Percentiles rank a stretch among this genome's conserved stretches.
phyloP scores from a whole-genome alignment of 108 stramenopile genomes.

The Cylindrotheca closterium region DNA sequence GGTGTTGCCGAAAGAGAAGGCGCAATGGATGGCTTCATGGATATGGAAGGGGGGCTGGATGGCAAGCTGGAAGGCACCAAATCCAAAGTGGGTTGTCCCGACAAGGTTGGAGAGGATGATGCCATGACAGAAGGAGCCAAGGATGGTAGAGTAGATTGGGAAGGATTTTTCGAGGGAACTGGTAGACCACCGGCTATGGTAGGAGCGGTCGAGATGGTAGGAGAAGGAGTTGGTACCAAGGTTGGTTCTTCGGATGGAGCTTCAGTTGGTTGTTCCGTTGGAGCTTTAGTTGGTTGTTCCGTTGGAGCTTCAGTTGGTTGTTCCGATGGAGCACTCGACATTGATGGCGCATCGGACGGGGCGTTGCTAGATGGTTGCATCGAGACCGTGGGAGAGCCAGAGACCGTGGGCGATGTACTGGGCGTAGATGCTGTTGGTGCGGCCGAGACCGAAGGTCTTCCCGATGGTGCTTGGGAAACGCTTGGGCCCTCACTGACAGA shows the following conservation, averaged over 20 bases:
- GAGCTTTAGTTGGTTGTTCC: not conserved
- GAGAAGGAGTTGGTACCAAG: not conserved
- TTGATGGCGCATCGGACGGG: not conserved
- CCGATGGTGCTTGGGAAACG: not conserved
- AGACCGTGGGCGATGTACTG: not conserved
- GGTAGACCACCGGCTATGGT: no score
- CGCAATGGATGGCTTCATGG: not conserved
- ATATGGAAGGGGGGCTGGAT: not conserved
- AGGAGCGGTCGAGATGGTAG: not conserved
- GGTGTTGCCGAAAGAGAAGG: slow-evolving; percentile 11
- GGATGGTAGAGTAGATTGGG: no score
- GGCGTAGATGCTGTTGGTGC: not conserved
- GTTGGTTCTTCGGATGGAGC: not conserved
- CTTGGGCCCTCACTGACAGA: not conserved
- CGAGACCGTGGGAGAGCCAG: not conserved
- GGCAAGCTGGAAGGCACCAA: slow-evolving; percentile 5
- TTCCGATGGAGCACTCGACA: not conserved
- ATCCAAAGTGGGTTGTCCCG: not conserved
- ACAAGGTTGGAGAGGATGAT: not conserved
- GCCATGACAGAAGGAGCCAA: not conserved
- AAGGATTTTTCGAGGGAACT: no score
- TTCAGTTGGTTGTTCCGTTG: not conserved
- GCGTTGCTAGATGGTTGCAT: not conserved
- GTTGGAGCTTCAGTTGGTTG: not conserved
- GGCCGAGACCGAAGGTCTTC: not conserved